These are phyloP conservation scores for Aaosphaeria pasadenensis DNA, from an alignment of 2,329 filamentous ascomycete species.

Conservation along the genomic window DNA sequence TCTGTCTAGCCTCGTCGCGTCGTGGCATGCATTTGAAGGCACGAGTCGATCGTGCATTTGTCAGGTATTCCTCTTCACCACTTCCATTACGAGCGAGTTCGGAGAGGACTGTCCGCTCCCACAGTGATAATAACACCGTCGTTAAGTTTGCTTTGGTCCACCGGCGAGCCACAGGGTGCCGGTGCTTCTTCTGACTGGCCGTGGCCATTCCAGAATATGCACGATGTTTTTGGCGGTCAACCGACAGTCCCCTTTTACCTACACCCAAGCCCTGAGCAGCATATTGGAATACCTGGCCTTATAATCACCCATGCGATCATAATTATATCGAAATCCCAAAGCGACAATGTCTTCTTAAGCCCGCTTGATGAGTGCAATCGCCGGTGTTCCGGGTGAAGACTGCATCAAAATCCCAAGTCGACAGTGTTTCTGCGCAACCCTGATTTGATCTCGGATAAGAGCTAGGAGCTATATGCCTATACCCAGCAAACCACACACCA, in stretches of 20 bases:
- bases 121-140: slow-evolving; percentile 10
- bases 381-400: too few species aligned
- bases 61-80: slow-evolving; percentile 13
- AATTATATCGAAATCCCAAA: slow-evolving; percentile 1
- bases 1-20: background rate
- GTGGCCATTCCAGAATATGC: slow-evolving; percentile 8
- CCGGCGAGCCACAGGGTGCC: slow-evolving; percentile 11
- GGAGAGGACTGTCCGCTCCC: slow-evolving; percentile 20
- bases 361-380: slow-evolving; percentile 3
- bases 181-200: slow-evolving; percentile 10
- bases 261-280: slow-evolving; percentile 10
- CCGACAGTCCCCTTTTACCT: slow-evolving; percentile 2
- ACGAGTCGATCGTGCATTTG: slow-evolving; percentile 12
- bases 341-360: background rate
- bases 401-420: too few species aligned
- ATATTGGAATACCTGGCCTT: slow-evolving; percentile 7
- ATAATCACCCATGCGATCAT: slow-evolving; percentile 3
- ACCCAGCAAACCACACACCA: too few species aligned
- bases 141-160: slow-evolving; percentile 14
- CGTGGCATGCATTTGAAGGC: background rate
- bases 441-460: too few species aligned
- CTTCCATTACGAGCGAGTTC: slow-evolving; percentile 12
- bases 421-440: too few species aligned
- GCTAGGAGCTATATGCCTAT: too few species aligned
- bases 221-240: slow-evolving; percentile 4